These are phyloP conservation scores for Penicillium canescens DNA, from an alignment of 495 filamentous ascomycete species.

Conservation along the genomic window DNA sequence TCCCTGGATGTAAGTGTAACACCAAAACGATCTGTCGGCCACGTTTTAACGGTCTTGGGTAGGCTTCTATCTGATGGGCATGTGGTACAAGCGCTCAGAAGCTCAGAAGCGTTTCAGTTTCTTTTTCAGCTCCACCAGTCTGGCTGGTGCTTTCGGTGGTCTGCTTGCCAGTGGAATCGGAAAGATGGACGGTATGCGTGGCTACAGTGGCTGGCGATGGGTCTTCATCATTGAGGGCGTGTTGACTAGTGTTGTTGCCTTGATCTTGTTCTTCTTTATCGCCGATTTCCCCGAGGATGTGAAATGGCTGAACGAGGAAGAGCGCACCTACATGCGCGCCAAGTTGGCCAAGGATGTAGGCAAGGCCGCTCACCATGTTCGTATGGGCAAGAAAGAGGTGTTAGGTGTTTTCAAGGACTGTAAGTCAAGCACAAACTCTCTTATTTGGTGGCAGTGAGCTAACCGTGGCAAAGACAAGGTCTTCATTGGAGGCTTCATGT, in stretches of 20 bases:
- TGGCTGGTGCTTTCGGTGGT: constrained; percentile 87
- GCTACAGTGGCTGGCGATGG: constrained; percentile 88
- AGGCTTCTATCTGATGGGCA: constrained; percentile 79
- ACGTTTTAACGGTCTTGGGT: not conserved
- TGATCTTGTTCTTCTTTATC: constrained; percentile 76
- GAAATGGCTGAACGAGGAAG: constrained; percentile 68
- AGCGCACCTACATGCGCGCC: constrained; percentile 70
- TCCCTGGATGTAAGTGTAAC: constrained; percentile 59
- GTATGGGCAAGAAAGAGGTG: constrained; percentile 64
- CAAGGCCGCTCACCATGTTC: constrained; percentile 63
- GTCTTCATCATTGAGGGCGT: constrained; percentile 70
- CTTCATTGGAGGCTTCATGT: constrained; percentile 82
- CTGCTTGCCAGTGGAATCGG: constrained; percentile 81
- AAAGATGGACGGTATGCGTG: constrained; percentile 64
- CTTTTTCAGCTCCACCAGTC: constrained; percentile 81
- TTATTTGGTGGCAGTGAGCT: not conserved
- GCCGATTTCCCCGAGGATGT: constrained; percentile 70
- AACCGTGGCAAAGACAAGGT: constrained; percentile 53
- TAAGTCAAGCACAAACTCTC: constrained; percentile 28
- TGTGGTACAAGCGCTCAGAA: constrained; percentile 89
- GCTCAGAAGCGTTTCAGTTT: constrained; percentile 87
- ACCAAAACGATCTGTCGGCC: no score
- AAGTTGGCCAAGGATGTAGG: constrained; percentile 80
- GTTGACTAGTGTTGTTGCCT: constrained; percentile 69
- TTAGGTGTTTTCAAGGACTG: constrained; percentile 72